Conservation (phyloP, 805 yeast genomes). For the Pichia kluyveri region DNA sequence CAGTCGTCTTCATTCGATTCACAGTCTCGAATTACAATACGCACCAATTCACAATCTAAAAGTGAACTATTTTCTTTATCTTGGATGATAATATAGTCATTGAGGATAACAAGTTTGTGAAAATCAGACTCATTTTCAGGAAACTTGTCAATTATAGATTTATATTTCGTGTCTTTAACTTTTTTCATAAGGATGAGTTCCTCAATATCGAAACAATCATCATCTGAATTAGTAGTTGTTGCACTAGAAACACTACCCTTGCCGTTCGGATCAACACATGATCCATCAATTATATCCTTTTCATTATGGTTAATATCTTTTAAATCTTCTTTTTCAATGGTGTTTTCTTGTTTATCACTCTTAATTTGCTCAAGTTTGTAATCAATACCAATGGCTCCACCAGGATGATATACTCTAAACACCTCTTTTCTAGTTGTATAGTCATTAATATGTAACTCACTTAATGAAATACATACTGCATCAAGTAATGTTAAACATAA, state of each 20-base stretch:
- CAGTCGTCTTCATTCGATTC: neutral
- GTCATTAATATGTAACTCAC: slow-evolving; percentile 58
- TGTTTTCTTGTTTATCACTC: neutral
- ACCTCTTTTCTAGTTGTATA: slow-evolving; percentile 38
- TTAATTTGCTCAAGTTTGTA: slow-evolving; percentile 1
- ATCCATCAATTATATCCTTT: neutral
- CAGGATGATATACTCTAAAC: slow-evolving; percentile 77
- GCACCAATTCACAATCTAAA: neutral
- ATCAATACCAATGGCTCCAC: slow-evolving; percentile 76
- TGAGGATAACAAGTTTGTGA: slow-evolving; percentile 27
- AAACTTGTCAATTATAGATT: slow-evolving; percentile 14
- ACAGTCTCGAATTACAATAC: neutral
- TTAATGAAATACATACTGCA: slow-evolving; percentile 64
- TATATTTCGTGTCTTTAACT: slow-evolving; percentile 20
- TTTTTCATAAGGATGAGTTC: slow-evolving; percentile 11
- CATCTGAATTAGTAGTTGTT: neutral
- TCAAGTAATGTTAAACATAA: slow-evolving; percentile 69
- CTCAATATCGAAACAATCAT: slow-evolving; percentile 4
- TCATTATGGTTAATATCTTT: neutral
- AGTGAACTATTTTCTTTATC: neutral
- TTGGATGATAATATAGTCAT: slow-evolving; percentile 23
- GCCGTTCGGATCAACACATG: no score
- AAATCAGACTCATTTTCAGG: slow-evolving; percentile 28
- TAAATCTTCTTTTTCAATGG: neutral
- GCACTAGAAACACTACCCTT: neutral